A percentile compares a stretch with the other conserved stretches of the same genome.
Evolutionary conservation across 176 grass and related monocot species (phyloP).

Genomic region (Cenchrus americanus): DNA sequence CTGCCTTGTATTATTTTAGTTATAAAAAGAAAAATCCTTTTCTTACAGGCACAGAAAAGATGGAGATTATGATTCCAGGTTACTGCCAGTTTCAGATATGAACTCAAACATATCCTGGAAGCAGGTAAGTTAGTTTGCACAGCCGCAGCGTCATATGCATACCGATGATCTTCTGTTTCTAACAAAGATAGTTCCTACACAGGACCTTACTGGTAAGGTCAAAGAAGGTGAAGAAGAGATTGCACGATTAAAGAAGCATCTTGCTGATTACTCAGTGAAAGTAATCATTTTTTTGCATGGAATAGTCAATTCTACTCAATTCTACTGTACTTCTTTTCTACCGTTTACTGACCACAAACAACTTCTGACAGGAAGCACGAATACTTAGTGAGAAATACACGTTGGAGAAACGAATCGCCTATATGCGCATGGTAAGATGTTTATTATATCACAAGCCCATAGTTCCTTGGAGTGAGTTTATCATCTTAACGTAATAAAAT

Average conservation of each 20-base stretch:
- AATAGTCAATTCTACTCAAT: conserved; percentile 1
- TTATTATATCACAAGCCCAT: conserved; percentile 13
- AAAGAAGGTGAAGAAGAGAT: conserved; percentile 90
- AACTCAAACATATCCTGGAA: conserved; percentile 75
- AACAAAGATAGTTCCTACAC: conserved; percentile 32
- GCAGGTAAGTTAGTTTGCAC: conserved; percentile 53
- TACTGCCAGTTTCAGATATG: conserved; percentile 62
- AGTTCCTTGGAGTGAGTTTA: conserved; percentile 3
- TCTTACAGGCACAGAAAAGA: conserved; percentile 69
- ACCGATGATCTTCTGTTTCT: conserved; percentile 17
- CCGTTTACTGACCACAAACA: conserved; percentile 42
- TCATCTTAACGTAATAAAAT: not conserved
- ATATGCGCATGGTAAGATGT: conserved; percentile 71
- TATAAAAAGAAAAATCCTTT: not conserved
- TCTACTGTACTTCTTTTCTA: conserved; percentile 26
- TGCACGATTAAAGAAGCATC: conserved; percentile 77
- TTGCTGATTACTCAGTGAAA: conserved; percentile 80
- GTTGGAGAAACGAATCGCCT: conserved; percentile 87
- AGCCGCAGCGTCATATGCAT: not conserved
- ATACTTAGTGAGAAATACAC: conserved; percentile 71
- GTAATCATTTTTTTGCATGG: conserved; percentile 36
- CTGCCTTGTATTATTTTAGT: not conserved
- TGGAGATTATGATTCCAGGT: conserved; percentile 62
- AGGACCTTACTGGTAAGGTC: conserved; percentile 80
- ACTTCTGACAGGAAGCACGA: conserved; percentile 70